Evolutionary conservation across 2,329 filamentous ascomycete species (phyloP).

Genomic region (Colletotrichum endophyticum): DNA sequence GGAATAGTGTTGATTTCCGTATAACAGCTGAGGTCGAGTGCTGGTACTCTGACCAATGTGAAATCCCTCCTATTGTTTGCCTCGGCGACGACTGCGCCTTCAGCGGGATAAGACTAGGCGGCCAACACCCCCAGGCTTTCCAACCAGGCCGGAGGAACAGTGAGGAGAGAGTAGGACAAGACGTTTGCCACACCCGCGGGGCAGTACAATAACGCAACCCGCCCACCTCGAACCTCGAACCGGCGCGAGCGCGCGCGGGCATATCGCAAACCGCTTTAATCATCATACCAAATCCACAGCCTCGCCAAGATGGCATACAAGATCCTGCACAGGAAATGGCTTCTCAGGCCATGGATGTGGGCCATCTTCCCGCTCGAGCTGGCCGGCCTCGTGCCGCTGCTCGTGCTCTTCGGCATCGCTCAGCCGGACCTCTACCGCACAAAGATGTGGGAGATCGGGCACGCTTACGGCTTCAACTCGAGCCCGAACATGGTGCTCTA

Average conservation of each 20-base stretch:
- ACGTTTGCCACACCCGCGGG: background rate
- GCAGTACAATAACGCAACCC: background rate
- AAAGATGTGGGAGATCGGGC: constrained; percentile 75
- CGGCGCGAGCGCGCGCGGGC: background rate
- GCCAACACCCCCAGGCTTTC: background rate
- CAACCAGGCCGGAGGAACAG: background rate
- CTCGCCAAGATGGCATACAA: constrained; percentile 47
- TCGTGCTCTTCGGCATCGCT: constrained; percentile 74
- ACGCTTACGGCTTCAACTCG: constrained; percentile 75
- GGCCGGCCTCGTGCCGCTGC: constrained; percentile 64
- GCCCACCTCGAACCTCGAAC: background rate
- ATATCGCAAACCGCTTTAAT: background rate
- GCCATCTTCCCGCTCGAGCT: constrained; percentile 72
- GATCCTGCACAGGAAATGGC: constrained; percentile 66
- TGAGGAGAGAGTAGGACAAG: background rate
- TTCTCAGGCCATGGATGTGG: constrained; percentile 62
- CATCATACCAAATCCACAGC: background rate
- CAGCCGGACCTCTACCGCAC: constrained; percentile 76
- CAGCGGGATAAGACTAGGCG: background rate
- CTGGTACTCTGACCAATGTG: constrained; percentile 19
- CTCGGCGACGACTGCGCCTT: constrained; percentile 10
- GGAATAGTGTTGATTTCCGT: background rate
- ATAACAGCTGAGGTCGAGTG: background rate
- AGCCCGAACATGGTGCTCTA: constrained; percentile 73
- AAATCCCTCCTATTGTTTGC: background rate